Evolutionary conservation across 2,329 filamentous ascomycete genomes (phyloP).

Genomic region (Dendryphion nanum): DNA sequence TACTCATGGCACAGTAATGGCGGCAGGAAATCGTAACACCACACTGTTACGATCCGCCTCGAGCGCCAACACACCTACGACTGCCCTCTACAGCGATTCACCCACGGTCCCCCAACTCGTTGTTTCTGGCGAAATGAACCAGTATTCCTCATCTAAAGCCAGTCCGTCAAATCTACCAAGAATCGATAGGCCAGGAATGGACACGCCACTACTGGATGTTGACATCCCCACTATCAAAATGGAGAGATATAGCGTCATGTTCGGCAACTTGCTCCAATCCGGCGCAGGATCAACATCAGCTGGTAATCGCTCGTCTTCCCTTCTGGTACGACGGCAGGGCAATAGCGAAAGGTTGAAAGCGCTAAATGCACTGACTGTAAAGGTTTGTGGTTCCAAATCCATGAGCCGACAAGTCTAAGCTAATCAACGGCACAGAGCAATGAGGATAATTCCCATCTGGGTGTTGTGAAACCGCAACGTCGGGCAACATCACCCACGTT

Average conservation of each 20-base stretch:
- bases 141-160: conserved; percentile 4
- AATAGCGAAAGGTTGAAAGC: conserved; percentile 34
- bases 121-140: conserved; percentile 7
- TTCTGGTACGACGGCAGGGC: conserved; percentile 36
- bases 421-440: conserved; percentile 11
- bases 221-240: conserved; percentile 78
- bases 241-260: conserved; percentile 95
- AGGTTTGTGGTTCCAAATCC: conserved; percentile 23
- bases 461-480: conserved; percentile 21
- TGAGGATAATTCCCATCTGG: conserved; percentile 15
- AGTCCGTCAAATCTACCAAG: conserved; percentile 4
- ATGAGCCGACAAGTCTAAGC: neutral
- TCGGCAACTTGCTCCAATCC: conserved; percentile 66
- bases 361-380: conserved; percentile 27
- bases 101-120: conserved; percentile 18
- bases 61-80: conserved; percentile 18
- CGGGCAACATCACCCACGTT: conserved; percentile 33
- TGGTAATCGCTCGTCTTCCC: conserved; percentile 25
- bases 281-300: conserved; percentile 5
- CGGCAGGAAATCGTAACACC: conserved; percentile 12
- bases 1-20: conserved; percentile 8
- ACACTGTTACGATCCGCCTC: conserved; percentile 14
- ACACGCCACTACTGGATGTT: conserved; percentile 59
- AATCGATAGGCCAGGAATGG: conserved; percentile 6
- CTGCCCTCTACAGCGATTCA: conserved; percentile 4